These are phyloP conservation scores for Candida silvatica DNA, from an alignment of 805 yeast genomes.

Conservation along the genomic window DNA sequence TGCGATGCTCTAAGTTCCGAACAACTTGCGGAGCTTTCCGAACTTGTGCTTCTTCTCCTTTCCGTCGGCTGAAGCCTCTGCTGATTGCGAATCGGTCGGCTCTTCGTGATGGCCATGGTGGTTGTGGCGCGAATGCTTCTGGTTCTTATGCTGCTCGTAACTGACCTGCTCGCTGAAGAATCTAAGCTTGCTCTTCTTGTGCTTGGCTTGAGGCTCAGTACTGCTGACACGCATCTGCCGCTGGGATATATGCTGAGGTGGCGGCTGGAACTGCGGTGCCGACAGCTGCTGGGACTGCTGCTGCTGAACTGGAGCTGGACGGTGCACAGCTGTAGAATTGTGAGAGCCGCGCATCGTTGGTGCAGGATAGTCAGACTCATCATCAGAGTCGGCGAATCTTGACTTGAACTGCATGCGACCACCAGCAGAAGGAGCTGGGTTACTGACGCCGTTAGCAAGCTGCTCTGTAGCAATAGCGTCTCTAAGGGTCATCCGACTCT, in stretches of 20 bases:
- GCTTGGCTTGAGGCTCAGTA: conserved; percentile 1
- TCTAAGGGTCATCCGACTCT: conserved; percentile 1
- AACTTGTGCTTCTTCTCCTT: conserved; percentile 22
- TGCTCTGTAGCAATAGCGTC: not conserved
- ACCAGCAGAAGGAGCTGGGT: no score
- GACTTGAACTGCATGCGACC: conserved; percentile 40
- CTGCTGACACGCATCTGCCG: conserved; percentile 1
- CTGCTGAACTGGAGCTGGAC: no score
- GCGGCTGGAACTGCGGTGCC: no score
- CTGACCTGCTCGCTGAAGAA: conserved; percentile 23
- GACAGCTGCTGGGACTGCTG: no score
- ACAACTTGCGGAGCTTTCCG: conserved; percentile 26
- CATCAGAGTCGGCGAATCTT: conserved; percentile 57
- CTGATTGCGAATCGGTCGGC: no score
- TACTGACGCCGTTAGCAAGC: no score
- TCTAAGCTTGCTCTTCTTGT: conserved; percentile 7
- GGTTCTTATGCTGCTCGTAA: not conserved
- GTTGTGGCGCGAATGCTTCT: not conserved
- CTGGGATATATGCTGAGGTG: no score
- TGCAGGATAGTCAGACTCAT: conserved; percentile 34
- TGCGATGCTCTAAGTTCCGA: no score
- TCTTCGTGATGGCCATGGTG: conserved; percentile 1
- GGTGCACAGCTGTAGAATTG: no score
- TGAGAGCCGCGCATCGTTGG: conserved; percentile 8
- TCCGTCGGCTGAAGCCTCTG: not conserved